phyloP scores from a whole-genome alignment of 2,329 filamentous ascomycete genomes.

The Pseudodiploospora longispora region DNA sequence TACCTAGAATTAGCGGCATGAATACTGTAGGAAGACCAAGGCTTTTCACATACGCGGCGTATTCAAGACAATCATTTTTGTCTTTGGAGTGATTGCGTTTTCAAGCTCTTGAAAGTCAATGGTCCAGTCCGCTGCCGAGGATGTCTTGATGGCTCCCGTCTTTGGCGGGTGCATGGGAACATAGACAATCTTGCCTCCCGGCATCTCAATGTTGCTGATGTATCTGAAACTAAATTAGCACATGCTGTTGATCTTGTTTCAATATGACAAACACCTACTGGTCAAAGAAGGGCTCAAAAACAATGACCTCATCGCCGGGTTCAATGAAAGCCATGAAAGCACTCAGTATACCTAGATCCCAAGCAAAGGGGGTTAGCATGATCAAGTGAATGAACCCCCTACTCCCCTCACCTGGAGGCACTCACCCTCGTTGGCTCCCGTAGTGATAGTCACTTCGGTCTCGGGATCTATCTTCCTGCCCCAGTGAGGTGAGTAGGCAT shows the following conservation, averaged over 20 bases:
- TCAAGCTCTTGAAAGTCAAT: slow-evolving; percentile 80
- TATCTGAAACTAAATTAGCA: slow-evolving; percentile 30
- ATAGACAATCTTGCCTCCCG: slow-evolving; percentile 88
- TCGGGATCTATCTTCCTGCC: slow-evolving; percentile 75
- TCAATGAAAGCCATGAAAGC: slow-evolving; percentile 98
- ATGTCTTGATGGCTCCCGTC: slow-evolving; percentile 69
- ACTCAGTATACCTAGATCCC: slow-evolving; percentile 63
- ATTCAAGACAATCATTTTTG: slow-evolving; percentile 93
- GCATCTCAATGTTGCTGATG: slow-evolving; percentile 98
- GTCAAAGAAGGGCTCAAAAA: slow-evolving; percentile 98
- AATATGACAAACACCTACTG: slow-evolving; percentile 44
- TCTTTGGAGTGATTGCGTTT: slow-evolving; percentile 71
- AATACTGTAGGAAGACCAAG: too few species aligned
- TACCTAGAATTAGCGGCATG: not conserved
- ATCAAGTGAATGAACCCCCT: not conserved
- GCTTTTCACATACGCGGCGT: slow-evolving; percentile 45
- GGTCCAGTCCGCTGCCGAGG: slow-evolving; percentile 80
- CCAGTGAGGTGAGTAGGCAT: slow-evolving; percentile 87
- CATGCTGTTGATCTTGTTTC: not conserved
- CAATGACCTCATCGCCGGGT: slow-evolving; percentile 87
- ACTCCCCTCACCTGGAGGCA: not conserved
- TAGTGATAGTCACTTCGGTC: slow-evolving; percentile 91
- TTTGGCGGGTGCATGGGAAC: slow-evolving; percentile 87
- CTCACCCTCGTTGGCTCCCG: slow-evolving; percentile 69
- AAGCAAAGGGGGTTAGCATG: not conserved